These are phyloP conservation scores for Catharanthus roseus DNA, from an alignment of 257 asterid genomes.

Conservation along the genomic window DNA sequence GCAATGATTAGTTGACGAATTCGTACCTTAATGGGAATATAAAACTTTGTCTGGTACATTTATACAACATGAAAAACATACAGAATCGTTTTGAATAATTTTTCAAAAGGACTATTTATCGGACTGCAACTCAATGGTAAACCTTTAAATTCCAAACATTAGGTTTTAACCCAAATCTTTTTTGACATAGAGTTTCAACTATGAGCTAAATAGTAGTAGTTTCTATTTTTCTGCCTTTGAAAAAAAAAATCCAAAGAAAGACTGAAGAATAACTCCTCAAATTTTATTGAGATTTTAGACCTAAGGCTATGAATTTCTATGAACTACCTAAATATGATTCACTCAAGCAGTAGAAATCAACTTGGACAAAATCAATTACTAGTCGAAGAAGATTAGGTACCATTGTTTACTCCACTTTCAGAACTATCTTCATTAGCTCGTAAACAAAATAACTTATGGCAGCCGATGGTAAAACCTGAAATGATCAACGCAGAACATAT, in stretches of 20 bases:
- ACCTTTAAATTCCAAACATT: no score
- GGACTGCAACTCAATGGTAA: no score
- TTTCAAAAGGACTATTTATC: no score
- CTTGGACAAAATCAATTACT: no score
- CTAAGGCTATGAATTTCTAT: neutral
- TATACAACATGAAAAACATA: no score
- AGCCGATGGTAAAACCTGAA: conserved; percentile 95
- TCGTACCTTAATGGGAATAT: no score
- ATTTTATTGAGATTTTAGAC: neutral
- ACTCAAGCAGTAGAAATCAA: neutral
- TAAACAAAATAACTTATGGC: conserved; percentile 90
- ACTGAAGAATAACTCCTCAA: neutral
- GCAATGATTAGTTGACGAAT: no score
- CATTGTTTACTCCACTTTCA: conserved; percentile 59
- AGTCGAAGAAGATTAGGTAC: neutral
- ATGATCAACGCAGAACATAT: conserved; percentile 1
- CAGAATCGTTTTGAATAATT: no score
- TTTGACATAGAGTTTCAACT: no score
- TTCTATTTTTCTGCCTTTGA: neutral
- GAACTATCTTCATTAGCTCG: conserved; percentile 92
- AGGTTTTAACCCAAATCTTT: no score
- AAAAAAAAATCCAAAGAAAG: neutral
- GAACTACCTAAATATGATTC: neutral
- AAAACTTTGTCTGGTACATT: no score
- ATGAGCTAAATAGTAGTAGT: neutral